phyloP scores from a whole-genome alignment of 2,329 filamentous ascomycete species.

The Aspergillus sp. region DNA sequence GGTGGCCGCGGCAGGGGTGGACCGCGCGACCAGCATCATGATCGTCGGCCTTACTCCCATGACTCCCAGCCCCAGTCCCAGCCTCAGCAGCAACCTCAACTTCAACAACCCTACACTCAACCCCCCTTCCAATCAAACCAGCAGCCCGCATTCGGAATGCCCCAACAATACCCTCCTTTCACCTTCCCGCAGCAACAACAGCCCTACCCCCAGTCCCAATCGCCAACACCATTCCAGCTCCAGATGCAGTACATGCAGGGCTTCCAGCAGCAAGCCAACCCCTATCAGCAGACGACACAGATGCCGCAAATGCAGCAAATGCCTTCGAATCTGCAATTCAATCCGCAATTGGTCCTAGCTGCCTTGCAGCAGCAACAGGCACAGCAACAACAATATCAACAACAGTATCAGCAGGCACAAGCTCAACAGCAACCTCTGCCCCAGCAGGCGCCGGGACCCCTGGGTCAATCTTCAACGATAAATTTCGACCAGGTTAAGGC shows the following conservation, averaged over 20 bases:
- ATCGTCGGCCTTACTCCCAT: conserved; percentile 20
- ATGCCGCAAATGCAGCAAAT: conserved; percentile 27
- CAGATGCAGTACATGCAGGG: conserved; percentile 36
- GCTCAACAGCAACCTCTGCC: conserved; percentile 20
- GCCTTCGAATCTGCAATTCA: conserved; percentile 45
- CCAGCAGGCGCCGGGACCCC: conserved; percentile 18
- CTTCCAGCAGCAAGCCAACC: conserved; percentile 37
- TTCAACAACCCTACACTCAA: conserved; percentile 17
- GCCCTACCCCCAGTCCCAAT: conserved; percentile 19
- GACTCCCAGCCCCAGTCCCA: conserved; percentile 23
- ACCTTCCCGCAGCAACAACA: conserved; percentile 24
- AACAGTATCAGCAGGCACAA: conserved; percentile 17
- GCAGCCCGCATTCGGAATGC: conserved; percentile 19
- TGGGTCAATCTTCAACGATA: conserved; percentile 22
- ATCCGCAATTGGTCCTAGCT: conserved; percentile 50
- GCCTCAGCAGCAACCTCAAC: conserved; percentile 11
- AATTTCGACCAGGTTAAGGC: conserved; percentile 38
- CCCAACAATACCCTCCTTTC: conserved; percentile 24
- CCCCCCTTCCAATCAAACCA: conserved; percentile 18
- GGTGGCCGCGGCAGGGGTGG: conserved; percentile 31
- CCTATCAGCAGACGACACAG: conserved; percentile 22
- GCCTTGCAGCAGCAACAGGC: conserved; percentile 39
- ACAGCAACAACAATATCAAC: conserved; percentile 24
- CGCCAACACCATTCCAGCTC: conserved; percentile 28
- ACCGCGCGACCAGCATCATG: conserved; percentile 19